These are phyloP conservation scores for Xylaria acuta DNA, from an alignment of 495 filamentous ascomycete species.

Conservation along the genomic window DNA sequence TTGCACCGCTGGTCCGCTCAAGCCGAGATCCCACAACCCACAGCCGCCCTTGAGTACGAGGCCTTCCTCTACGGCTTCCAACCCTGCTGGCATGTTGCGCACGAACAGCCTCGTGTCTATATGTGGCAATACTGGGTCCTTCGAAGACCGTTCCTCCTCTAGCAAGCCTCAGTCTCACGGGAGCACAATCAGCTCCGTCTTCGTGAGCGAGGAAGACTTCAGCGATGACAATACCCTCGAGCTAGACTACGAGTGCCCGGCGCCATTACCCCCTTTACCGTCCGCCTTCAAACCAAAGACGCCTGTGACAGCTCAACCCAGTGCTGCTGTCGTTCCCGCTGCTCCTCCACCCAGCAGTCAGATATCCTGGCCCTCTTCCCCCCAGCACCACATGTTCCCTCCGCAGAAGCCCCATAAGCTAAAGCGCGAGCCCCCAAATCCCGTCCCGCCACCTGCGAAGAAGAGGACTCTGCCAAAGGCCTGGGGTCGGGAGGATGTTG, in stretches of 20 bases:
- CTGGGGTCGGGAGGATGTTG: slow-evolving; percentile 30
- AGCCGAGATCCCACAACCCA: slow-evolving; percentile 30
- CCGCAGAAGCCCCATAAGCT: slow-evolving; percentile 28
- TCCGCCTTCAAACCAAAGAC: slow-evolving; percentile 30
- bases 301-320: neutral
- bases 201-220: slow-evolving; percentile 70
- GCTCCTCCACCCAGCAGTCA: slow-evolving; percentile 39
- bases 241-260: slow-evolving; percentile 61
- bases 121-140: slow-evolving; percentile 48
- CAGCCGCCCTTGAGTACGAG: slow-evolving; percentile 28
- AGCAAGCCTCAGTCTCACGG: slow-evolving; percentile 21
- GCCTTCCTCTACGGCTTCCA: slow-evolving; percentile 21
- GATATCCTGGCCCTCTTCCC: slow-evolving; percentile 43
- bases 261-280: slow-evolving; percentile 48
- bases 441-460: slow-evolving; percentile 32
- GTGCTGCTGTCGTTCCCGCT: slow-evolving; percentile 25
- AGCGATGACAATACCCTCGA: slow-evolving; percentile 72
- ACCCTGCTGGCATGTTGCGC: slow-evolving; percentile 14
- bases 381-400: slow-evolving; percentile 34
- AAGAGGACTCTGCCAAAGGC: slow-evolving; percentile 42
- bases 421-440: slow-evolving; percentile 45
- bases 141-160: slow-evolving; percentile 46
- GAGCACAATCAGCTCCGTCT: slow-evolving; percentile 42
- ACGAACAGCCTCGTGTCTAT: slow-evolving; percentile 47
- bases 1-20: slow-evolving; percentile 29